Evolutionary conservation across 2,329 filamentous ascomycete species (phyloP).

Genomic region (Curvularia verruculosa): DNA sequence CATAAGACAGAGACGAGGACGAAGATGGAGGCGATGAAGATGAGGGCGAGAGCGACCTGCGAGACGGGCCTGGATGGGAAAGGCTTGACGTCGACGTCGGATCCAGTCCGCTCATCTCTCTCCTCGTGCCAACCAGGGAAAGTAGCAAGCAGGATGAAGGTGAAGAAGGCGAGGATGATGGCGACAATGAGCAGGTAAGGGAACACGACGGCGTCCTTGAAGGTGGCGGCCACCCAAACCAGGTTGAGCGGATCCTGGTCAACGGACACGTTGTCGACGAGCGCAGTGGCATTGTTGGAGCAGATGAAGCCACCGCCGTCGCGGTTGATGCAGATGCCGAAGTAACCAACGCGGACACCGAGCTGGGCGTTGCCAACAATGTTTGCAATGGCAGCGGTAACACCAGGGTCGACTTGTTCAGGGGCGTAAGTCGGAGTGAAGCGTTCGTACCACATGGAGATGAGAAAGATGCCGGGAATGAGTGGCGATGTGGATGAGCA

Average conservation of each 20-base stretch:
- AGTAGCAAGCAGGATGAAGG: slow-evolving; percentile 90
- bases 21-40: slow-evolving; percentile 74
- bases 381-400: slow-evolving; percentile 83
- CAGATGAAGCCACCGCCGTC: slow-evolving; percentile 92
- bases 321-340: slow-evolving; percentile 94
- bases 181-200: slow-evolving; percentile 98
- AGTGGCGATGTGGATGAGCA: slow-evolving; percentile 96
- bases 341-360: slow-evolving; percentile 94
- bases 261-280: slow-evolving; percentile 85
- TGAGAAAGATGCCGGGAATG: slow-evolving; percentile 94
- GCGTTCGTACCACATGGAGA: slow-evolving; percentile 93
- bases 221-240: slow-evolving; percentile 95
- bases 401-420: slow-evolving; percentile 87
- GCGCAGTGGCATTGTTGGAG: slow-evolving; percentile 93
- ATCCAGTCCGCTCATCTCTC: slow-evolving; percentile 73
- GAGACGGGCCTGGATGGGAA: slow-evolving; percentile 92
- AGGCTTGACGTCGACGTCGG: slow-evolving; percentile 88
- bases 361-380: slow-evolving; percentile 85
- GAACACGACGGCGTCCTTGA: slow-evolving; percentile 98
- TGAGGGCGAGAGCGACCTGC: slow-evolving; percentile 89
- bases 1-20: slow-evolving; percentile 73
- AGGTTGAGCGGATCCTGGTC: slow-evolving; percentile 96
- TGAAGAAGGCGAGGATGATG: slow-evolving; percentile 95
- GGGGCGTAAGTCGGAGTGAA: slow-evolving; percentile 84
- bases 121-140: slow-evolving; percentile 98